A percentile compares a stretch with the other conserved stretches of the same genome.
Conservation (phyloP, 1,284 basidiomycete genomes). For the Trichosporon sp. region DNA sequence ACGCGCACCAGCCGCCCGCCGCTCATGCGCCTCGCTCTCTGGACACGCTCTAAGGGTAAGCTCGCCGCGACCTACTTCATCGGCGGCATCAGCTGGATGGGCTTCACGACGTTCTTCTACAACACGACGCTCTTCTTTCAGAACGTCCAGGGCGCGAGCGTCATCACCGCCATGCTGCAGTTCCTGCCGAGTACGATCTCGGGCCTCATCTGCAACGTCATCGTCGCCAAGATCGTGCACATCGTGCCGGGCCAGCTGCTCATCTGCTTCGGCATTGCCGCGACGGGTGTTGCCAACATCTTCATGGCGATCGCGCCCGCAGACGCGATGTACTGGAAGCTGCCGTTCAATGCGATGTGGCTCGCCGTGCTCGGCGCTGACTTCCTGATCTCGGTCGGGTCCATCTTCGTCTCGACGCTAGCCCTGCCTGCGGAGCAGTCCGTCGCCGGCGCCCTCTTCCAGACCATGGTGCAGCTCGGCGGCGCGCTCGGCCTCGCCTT, state of each 20-base stretch:
- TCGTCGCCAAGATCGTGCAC: conserved; percentile 46
- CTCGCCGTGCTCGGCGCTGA: conserved; percentile 70
- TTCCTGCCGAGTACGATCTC: conserved; percentile 71
- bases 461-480: conserved; percentile 57
- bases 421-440: conserved; percentile 69
- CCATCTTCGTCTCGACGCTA: conserved; percentile 70
- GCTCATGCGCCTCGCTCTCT: conserved; percentile 67
- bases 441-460: conserved; percentile 62
- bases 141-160: conserved; percentile 32
- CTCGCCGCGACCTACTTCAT: conserved; percentile 64
- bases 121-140: conserved; percentile 43
- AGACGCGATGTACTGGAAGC: conserved; percentile 66
- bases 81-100: conserved; percentile 65
- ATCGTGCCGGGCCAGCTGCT: conserved; percentile 36
- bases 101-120: conserved; percentile 53
- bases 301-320: conserved; percentile 68
- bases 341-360: conserved; percentile 71
- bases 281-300: conserved; percentile 58
- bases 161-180: conserved; percentile 66
- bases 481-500: conserved; percentile 69
- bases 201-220: conserved; percentile 62
- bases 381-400: conserved; percentile 70
- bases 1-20: conserved; percentile 54
- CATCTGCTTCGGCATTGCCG: conserved; percentile 61
- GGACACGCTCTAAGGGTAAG: conserved; percentile 61